Percentiles rank a stretch among this genome's conserved stretches.
These are phyloP conservation scores for Paraphaeosphaeria minitans DNA, from an alignment of 2,329 filamentous ascomycete species.

Conservation along the genomic window DNA sequence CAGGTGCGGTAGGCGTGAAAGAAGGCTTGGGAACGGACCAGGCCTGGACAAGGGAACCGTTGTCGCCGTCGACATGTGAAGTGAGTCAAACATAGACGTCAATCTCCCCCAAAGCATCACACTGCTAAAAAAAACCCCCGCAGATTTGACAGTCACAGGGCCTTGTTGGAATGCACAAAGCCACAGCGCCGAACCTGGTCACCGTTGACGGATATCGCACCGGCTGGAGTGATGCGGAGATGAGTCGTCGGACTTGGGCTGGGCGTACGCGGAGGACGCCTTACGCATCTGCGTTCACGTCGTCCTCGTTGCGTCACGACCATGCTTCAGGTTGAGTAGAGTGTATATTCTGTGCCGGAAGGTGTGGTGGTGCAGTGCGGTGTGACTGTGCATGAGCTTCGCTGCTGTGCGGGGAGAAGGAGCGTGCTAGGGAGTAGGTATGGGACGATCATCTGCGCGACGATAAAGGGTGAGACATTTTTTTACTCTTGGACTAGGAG, in stretches of 20 bases:
- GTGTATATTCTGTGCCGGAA: background rate
- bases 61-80: background rate
- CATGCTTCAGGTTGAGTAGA: too few species aligned
- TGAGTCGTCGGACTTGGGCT: background rate
- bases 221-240: slow-evolving; percentile 1
- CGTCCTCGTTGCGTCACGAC: background rate
- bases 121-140: background rate
- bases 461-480: slow-evolving; percentile 1
- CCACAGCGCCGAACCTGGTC: background rate
- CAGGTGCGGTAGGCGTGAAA: too few species aligned
- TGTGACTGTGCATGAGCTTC: background rate
- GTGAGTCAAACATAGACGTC: background rate
- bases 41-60: background rate
- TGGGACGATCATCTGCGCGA: slow-evolving; percentile 3
- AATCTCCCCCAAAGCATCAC: background rate
- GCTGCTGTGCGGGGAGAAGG: background rate
- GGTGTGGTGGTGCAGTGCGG: background rate
- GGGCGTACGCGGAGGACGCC: slow-evolving; percentile 3
- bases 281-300: background rate
- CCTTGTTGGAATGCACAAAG: background rate
- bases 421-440: background rate
- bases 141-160: background rate
- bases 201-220: background rate
- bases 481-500: background rate
- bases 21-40: background rate